phyloP scores from a whole-genome alignment of 2,329 filamentous ascomycete genomes.

The Penicillium concentricum region DNA sequence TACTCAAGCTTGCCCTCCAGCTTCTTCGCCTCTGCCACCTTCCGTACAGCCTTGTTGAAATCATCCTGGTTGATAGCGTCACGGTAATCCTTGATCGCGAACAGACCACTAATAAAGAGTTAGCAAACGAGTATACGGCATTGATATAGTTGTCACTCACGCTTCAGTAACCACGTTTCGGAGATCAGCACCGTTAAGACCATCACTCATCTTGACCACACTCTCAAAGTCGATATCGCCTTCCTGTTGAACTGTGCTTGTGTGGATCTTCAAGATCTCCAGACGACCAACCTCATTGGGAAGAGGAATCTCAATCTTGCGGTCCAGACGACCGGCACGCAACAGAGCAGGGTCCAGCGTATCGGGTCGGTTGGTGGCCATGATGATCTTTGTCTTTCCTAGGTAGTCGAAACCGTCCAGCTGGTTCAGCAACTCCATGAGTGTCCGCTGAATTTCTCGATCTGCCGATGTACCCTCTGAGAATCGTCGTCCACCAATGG shows the following conservation, averaged over 20 bases:
- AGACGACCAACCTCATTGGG: slow-evolving; percentile 95
- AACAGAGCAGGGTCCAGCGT: slow-evolving; percentile 91
- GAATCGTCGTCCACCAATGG: slow-evolving; percentile 94
- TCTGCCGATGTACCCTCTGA: slow-evolving; percentile 97
- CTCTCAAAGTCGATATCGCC: slow-evolving; percentile 98
- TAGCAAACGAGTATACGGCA: slow-evolving; percentile 12
- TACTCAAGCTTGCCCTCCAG: slow-evolving; percentile 97
- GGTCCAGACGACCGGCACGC: slow-evolving; percentile 86
- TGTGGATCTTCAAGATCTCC: slow-evolving; percentile 98
- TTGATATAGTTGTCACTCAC: slow-evolving; percentile 58
- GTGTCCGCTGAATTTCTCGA: slow-evolving; percentile 94
- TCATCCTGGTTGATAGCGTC: slow-evolving; percentile 97
- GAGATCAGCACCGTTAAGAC: slow-evolving; percentile 94
- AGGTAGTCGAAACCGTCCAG: slow-evolving; percentile 99
- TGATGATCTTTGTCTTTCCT: slow-evolving; percentile 99
- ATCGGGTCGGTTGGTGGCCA: slow-evolving; percentile 96
- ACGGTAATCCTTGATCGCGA: slow-evolving; percentile 97
- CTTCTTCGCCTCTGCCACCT: slow-evolving; percentile 97
- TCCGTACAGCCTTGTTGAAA: slow-evolving; percentile 98
- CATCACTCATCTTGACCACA: slow-evolving; percentile 99
- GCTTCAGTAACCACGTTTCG: slow-evolving; percentile 98
- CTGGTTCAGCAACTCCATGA: slow-evolving; percentile 99
- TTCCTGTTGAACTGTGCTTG: slow-evolving; percentile 79
- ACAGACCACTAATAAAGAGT: slow-evolving; percentile 66
- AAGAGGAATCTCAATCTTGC: slow-evolving; percentile 96